Evolutionary conservation across 2,329 filamentous ascomycete species (phyloP).

Genomic region (Cercospora sp.): DNA sequence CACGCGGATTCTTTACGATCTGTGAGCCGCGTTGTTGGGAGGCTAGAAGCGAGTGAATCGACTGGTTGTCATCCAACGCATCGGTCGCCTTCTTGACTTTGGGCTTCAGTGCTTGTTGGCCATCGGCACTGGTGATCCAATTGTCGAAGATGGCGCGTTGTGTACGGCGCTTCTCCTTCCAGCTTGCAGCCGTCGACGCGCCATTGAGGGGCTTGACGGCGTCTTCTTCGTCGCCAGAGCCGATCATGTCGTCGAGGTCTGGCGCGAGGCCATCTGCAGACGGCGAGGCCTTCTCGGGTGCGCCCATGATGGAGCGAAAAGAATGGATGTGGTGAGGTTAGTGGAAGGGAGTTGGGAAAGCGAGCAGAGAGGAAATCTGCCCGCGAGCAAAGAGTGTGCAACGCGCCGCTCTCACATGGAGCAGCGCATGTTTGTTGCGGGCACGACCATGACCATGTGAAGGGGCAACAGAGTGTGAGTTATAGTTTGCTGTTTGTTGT

Average conservation of each 20-base stretch:
- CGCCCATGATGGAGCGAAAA: conserved; percentile 16
- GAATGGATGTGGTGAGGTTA: conserved; percentile 10
- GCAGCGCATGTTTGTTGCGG: neutral
- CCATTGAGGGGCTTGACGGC: conserved; percentile 8
- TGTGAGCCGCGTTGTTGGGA: conserved; percentile 50
- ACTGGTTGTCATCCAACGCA: conserved; percentile 52
- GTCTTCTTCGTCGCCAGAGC: conserved; percentile 30
- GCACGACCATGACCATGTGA: neutral
- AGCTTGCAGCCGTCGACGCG: conserved; percentile 28
- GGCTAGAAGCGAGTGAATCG: conserved; percentile 55
- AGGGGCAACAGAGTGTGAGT: neutral
- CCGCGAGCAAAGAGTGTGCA: neutral
- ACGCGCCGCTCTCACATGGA: neutral
- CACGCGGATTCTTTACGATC: conserved; percentile 75
- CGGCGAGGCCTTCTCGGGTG: conserved; percentile 7
- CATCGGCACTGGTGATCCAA: conserved; percentile 46
- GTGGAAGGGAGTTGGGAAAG: neutral
- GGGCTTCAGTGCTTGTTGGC: conserved; percentile 45
- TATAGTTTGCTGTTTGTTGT: neutral
- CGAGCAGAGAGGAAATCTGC: conserved; percentile 2
- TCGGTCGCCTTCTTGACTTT: conserved; percentile 35
- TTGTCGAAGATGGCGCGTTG: conserved; percentile 47
- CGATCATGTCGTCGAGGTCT: conserved; percentile 15
- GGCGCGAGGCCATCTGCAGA: neutral
- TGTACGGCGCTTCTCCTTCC: conserved; percentile 41